Conservation (phyloP, 2,329 filamentous ascomycete genomes). For the Ceratocystis colombiana region DNA sequence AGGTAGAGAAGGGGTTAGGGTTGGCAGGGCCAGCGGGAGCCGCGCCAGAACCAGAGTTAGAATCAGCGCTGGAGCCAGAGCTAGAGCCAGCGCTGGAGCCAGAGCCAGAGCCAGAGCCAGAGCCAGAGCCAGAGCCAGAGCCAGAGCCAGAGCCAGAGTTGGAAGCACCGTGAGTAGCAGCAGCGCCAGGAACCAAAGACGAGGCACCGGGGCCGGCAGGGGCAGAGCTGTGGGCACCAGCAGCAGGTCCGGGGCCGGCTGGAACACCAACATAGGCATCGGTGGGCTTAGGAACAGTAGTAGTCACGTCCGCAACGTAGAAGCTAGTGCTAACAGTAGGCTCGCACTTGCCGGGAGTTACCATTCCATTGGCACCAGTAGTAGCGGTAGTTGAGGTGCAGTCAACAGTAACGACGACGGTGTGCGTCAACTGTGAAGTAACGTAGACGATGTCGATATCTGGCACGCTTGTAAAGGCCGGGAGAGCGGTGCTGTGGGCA, state of each 20-base stretch:
- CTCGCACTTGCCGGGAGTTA: neutral
- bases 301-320: neutral
- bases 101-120: neutral
- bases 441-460: neutral
- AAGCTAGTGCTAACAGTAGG: constrained; percentile 1
- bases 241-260: neutral
- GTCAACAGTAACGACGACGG: constrained; percentile 14
- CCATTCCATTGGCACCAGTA: neutral
- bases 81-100: neutral
- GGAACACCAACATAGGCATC: neutral
- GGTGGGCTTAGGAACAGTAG: neutral
- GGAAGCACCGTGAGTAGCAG: constrained; percentile 5
- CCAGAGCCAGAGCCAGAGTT: neutral
- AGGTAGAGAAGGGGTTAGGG: neutral
- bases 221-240: constrained; percentile 3
- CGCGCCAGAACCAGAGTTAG: neutral
- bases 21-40: neutral
- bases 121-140: neutral
- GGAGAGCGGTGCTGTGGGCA: neutral
- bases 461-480: neutral
- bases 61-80: neutral
- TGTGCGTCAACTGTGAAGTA: neutral
- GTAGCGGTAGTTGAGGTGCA: constrained; percentile 15
- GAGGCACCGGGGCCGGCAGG: neutral
- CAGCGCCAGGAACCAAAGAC: constrained; percentile 1